phyloP scores from a whole-genome alignment of 176 grass and related monocot species.

The Raddia distichophylla region DNA sequence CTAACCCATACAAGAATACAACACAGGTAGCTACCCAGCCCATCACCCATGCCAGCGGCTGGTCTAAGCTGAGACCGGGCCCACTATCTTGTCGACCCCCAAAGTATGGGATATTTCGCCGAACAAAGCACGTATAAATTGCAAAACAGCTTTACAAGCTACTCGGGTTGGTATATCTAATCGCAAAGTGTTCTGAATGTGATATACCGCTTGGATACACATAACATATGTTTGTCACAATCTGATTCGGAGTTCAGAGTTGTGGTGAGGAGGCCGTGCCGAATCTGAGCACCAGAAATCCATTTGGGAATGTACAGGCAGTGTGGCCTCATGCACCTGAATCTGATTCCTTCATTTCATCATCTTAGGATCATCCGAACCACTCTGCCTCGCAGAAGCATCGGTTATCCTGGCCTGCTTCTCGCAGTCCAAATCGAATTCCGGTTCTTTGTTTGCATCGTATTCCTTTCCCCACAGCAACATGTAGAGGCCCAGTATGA shows the following conservation, averaged over 20 bases:
- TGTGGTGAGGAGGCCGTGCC: neutral
- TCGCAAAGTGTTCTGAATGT: neutral
- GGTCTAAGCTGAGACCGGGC: too few relatives aligned
- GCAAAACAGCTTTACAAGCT: neutral
- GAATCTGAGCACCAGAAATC: neutral
- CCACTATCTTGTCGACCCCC: too few relatives aligned
- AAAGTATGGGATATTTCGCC: neutral
- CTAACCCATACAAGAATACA: too few relatives aligned
- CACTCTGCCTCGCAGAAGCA: neutral
- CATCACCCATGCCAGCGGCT: too few relatives aligned
- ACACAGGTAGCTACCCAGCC: too few relatives aligned
- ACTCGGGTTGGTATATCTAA: neutral
- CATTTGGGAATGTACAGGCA: neutral
- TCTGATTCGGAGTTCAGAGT: neutral
- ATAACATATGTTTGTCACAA: neutral
- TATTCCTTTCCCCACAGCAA: constrained; percentile 81
- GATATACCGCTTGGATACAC: neutral
- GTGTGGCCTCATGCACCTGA: neutral
- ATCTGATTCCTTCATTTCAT: neutral
- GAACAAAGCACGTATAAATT: neutral
- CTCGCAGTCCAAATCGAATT: constrained; percentile 42
- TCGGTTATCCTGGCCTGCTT: constrained; percentile 11
- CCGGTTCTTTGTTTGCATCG: constrained; percentile 20
- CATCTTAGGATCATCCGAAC: neutral
- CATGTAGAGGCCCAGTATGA: constrained; percentile 75